Evolutionary conservation across 148 eudicot genomes (phyloP).

Genomic region (Rhododendron henanense): DNA sequence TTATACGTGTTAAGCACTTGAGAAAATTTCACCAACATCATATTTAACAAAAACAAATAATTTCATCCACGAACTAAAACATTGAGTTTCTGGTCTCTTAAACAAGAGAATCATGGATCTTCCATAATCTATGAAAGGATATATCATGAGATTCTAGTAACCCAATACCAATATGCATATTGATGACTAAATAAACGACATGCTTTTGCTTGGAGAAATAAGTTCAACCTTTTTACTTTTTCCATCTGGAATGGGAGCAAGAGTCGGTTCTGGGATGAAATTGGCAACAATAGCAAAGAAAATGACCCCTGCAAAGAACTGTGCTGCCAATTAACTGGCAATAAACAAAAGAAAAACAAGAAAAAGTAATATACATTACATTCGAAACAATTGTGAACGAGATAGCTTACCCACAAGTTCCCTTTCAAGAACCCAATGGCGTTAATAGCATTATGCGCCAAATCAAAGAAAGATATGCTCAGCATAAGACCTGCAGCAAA

Average conservation of each 20-base stretch:
- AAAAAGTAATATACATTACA: neutral
- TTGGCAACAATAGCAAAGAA: constrained; percentile 86
- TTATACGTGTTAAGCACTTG: neutral
- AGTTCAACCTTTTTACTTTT: constrained; percentile 66
- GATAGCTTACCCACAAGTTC: constrained; percentile 71
- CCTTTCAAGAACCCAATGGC: constrained; percentile 92
- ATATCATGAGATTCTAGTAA: neutral
- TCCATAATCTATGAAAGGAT: neutral
- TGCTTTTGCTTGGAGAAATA: constrained; percentile 12
- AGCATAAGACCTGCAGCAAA: constrained; percentile 99
- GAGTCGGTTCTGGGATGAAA: constrained; percentile 93
- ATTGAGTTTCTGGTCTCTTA: neutral
- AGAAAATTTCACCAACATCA: neutral
- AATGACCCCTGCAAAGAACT: constrained; percentile 98
- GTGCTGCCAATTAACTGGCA: constrained; percentile 23
- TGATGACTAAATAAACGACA: neutral
- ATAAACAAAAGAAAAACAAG: constrained; percentile 5
- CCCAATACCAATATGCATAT: neutral
- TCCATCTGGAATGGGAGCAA: constrained; percentile 55
- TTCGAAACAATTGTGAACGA: neutral
- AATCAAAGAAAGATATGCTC: constrained; percentile 95
- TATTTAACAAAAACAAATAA: neutral
- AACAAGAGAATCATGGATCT: neutral
- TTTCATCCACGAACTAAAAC: neutral
- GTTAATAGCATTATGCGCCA: constrained; percentile 97